Base-by-base conservation (phyloP, 306 rosid genomes). In the Spatholobus suberectus region DNA sequence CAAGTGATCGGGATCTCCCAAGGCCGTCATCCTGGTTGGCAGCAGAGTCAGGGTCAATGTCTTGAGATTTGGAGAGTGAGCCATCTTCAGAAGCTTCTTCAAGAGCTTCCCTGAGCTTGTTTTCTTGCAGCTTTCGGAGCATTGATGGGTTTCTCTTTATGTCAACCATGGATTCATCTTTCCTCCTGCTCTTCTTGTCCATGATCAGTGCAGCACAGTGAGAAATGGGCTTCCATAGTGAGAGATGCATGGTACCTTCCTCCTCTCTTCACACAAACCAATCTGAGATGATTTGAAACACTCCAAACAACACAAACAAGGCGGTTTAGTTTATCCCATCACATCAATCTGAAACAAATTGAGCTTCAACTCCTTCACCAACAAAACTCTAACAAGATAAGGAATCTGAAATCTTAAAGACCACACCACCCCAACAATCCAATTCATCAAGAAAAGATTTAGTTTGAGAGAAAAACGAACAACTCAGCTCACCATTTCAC, bases 21-120 rank as follows among this genome's bases (percentile, higher is more conserved):
- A 95, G 87, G 76, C 84, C 75, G 49, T 88, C 90, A 43, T 91
- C 97, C 55, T 85, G 94, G 85, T 87, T 89, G 32, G 78, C 84
- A 17, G 57, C 71, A 12, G 95, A 57, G n/a, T 93, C 95, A 26
- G 97, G 84, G 17, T 90, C 97, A 63, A 91, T 87, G 72, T 89
- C 93, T 58, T 92, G 94, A 18, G 97, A 90, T 90, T 93, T 93
- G 43, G 79, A 78, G 23, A 95, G 94, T 8, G 88, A 89, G 18
- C 98, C 98, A 75, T 93, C 94, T 81, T 95, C 99, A n/a, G 99
- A 95, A 67, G 99, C 99, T 84, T 95, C 99, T 84, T 95, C 99
- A 5, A 95, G 96, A 41, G 99, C 99, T 59, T 95, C 98, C 87
- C 98, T 90, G 35, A 95, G 98, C 90, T 92, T 93, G 89, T 89